A percentile compares a stretch with the other conserved stretches of the same genome.
phyloP scores from a whole-genome alignment of 2,329 filamentous ascomycete species.

The Fusarium pseudocircinatum region DNA sequence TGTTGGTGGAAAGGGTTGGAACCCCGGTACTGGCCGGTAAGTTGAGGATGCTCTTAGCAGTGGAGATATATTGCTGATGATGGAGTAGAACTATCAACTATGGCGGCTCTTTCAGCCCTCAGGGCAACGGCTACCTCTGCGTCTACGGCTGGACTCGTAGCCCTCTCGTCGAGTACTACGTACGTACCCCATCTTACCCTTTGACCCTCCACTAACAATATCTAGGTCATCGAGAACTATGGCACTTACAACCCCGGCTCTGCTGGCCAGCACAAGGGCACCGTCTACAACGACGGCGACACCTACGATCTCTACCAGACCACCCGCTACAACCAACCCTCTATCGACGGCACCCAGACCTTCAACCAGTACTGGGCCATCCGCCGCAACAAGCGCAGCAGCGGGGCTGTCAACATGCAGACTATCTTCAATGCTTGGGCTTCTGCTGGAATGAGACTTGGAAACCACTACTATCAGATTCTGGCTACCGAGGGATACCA shows the following conservation, averaged over 20 bases:
- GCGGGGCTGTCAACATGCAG: conserved; percentile 16
- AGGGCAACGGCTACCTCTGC: conserved; percentile 13
- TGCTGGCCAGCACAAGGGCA: conserved; percentile 2
- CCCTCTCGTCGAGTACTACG: conserved; percentile 19
- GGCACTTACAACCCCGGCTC: neutral
- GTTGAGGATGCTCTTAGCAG: accelerated
- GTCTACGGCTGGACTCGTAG: conserved; percentile 16
- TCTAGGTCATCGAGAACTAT: conserved; percentile 1
- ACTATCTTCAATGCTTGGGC: conserved; percentile 16
- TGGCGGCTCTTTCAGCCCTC: conserved; percentile 6
- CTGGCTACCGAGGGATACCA: conserved; percentile 18
- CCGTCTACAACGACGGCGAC: conserved; percentile 13
- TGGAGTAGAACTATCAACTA: conserved; percentile 7
- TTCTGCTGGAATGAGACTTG: conserved; percentile 1
- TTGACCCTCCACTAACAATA: accelerated
- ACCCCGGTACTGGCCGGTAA: conserved; percentile 18
- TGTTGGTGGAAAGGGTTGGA: conserved; percentile 20
- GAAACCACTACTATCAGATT: conserved; percentile 20
- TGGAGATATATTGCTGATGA: neutral
- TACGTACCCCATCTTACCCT: accelerated
- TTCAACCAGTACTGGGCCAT: conserved; percentile 25
- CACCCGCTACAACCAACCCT: conserved; percentile 1
- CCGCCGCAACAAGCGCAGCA: conserved; percentile 12
- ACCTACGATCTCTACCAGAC: conserved; percentile 11
- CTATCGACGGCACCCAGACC: neutral